These are phyloP conservation scores for Casaregolazyma suthepensis DNA, from an alignment of 1,139 yeast genomes.

Conservation along the genomic window DNA sequence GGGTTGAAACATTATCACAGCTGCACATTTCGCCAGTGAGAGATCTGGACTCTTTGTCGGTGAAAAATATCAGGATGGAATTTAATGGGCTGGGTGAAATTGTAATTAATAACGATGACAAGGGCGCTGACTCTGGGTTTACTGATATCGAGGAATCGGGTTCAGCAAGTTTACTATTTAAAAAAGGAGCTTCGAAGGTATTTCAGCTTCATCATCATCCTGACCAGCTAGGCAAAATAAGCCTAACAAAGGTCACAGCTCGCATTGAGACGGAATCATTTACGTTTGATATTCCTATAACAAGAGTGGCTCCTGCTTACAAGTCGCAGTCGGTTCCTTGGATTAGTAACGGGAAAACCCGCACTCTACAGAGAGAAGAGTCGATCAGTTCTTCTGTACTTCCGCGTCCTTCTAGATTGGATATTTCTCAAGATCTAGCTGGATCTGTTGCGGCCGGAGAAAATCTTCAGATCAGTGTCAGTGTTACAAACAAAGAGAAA, in stretches of 20 bases:
- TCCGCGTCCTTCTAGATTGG: conserved; percentile 28
- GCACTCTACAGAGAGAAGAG: conserved; percentile 4
- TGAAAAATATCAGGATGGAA: conserved; percentile 13
- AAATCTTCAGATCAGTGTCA: conserved; percentile 16
- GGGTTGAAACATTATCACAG: conserved; percentile 21
- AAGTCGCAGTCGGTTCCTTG: conserved; percentile 7
- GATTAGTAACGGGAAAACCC: not conserved
- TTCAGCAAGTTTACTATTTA: conserved; percentile 24
- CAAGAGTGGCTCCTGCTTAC: not conserved
- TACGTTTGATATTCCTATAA: not conserved
- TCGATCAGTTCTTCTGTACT: conserved; percentile 11
- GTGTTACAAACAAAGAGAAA: conserved; percentile 26
- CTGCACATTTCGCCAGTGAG: conserved; percentile 17
- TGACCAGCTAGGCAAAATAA: conserved; percentile 20
- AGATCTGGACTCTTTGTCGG: conserved; percentile 4
- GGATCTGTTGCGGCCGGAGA: conserved; percentile 30
- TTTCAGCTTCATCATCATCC: conserved; percentile 26
- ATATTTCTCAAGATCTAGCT: conserved; percentile 17
- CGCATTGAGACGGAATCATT: conserved; percentile 4
- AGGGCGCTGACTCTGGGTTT: conserved; percentile 3
- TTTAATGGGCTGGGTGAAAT: conserved; percentile 19
- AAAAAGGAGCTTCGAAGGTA: conserved; percentile 17
- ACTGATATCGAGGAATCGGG: conserved; percentile 8
- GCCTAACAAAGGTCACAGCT: not conserved
- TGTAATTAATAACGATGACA: conserved; percentile 17